Evolutionary conservation across 495 filamentous ascomycete species (phyloP).

Genomic region (Penicillium antarcticum): DNA sequence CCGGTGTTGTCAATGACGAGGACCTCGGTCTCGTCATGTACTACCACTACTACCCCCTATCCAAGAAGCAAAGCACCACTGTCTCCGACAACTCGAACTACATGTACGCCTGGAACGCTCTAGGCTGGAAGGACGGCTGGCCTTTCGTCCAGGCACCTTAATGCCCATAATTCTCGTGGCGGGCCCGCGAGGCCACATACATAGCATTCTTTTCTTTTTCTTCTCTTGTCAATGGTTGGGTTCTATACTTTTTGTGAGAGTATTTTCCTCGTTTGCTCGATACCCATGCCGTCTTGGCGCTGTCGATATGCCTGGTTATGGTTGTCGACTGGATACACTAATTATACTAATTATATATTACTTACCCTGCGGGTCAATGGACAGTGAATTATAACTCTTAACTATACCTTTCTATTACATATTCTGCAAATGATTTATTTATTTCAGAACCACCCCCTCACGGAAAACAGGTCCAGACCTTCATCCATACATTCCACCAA

Average conservation of each 20-base stretch:
- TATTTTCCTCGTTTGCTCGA: constrained; percentile 21
- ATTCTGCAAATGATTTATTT: background rate
- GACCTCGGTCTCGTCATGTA: constrained; percentile 57
- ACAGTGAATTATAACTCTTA: no score
- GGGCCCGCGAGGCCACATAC: constrained; percentile 1
- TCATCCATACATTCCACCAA: no score
- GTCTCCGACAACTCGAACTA: constrained; percentile 48
- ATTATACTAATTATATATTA: constrained; percentile 12
- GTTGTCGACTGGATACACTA: constrained; percentile 16
- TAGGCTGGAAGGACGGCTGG: constrained; percentile 62
- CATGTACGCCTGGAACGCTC: constrained; percentile 61
- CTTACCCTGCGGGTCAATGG: background rate
- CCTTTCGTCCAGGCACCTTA: constrained; percentile 31
- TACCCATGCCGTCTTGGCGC: constrained; percentile 20
- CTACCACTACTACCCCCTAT: constrained; percentile 57
- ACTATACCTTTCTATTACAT: background rate
- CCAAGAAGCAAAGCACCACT: constrained; percentile 54
- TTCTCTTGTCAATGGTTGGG: constrained; percentile 23
- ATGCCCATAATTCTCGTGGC: constrained; percentile 5
- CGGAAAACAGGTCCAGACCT: no score
- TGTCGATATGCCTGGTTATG: background rate
- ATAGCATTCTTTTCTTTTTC: constrained; percentile 5
- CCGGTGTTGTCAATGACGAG: constrained; percentile 48
- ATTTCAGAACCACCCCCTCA: background rate
- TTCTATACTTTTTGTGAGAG: constrained; percentile 17